Percentiles rank a stretch among this genome's conserved stretches.
Evolutionary conservation across 306 rosid genomes (phyloP).

Genomic region (Inga oerstediana): DNA sequence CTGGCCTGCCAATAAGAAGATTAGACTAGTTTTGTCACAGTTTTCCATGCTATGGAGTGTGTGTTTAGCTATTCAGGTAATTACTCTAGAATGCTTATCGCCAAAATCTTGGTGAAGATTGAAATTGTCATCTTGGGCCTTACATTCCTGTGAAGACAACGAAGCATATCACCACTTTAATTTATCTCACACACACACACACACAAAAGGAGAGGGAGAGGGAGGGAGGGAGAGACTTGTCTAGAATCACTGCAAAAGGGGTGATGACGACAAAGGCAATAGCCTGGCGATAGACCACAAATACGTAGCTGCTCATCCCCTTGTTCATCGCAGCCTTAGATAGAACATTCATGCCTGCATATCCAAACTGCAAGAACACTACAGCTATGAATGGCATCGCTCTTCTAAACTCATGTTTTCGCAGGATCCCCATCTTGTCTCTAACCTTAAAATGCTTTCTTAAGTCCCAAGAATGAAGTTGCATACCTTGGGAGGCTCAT

Average conservation of each 20-base stretch:
- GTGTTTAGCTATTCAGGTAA: no score
- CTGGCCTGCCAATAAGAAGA: no score
- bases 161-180: conserved; percentile 17
- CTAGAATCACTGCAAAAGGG: conserved; percentile 77
- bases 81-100: no score
- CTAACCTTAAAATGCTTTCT: conserved; percentile 19
- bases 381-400: conserved; percentile 78
- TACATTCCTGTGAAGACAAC: conserved; percentile 62
- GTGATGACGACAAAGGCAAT: conserved; percentile 67
- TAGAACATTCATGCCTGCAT: conserved; percentile 89
- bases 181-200: no score
- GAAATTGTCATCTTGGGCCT: conserved; percentile 96
- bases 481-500: conserved; percentile 5
- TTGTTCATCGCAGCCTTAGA: conserved; percentile 84
- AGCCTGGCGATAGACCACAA: conserved; percentile 84
- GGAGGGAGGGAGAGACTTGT: no score
- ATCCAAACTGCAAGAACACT: conserved; percentile 85
- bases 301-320: conserved; percentile 92
- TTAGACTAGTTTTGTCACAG: no score
- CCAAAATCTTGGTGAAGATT: no score
- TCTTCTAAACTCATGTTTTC: conserved; percentile 31
- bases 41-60: no score
- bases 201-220: no score
- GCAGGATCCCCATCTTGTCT: conserved; percentile 41
- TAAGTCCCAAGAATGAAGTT: conserved; percentile 41